Percentiles rank a stretch among this genome's conserved stretches.
Conservation (phyloP, 495 filamentous ascomycete species). For the Lasiosphaeria hispida region DNA sequence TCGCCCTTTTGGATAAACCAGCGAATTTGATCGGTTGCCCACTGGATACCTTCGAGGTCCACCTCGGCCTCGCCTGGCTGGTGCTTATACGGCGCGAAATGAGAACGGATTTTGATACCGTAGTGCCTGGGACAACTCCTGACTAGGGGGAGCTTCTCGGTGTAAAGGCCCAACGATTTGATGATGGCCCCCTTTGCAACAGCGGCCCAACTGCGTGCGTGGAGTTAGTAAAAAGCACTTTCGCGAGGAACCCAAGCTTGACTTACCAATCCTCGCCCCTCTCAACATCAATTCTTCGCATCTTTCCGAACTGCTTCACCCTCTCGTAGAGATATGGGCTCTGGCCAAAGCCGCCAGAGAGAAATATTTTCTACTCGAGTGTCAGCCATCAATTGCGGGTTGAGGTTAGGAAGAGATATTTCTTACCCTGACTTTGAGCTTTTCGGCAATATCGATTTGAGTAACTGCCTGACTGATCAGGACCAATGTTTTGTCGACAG, state of each 20-base stretch:
- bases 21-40: slow-evolving; percentile 27
- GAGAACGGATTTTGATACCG: slow-evolving; percentile 25
- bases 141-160: slow-evolving; percentile 16
- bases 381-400: not conserved
- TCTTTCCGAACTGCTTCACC: slow-evolving; percentile 18
- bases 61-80: slow-evolving; percentile 12
- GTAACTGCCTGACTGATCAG: slow-evolving; percentile 23
- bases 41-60: slow-evolving; percentile 19
- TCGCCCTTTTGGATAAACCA: slow-evolving; percentile 30
- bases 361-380: slow-evolving; percentile 20
- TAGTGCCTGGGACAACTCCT: slow-evolving; percentile 28
- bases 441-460: slow-evolving; percentile 23
- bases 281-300: slow-evolving; percentile 19
- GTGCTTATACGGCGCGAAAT: slow-evolving; percentile 17
- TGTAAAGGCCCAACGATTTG: slow-evolving; percentile 30
- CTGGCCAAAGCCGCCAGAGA: slow-evolving; percentile 28
- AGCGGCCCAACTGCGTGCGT: slow-evolving; percentile 25
- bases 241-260: not conserved
- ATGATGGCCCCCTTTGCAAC: slow-evolving; percentile 34
- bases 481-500: slow-evolving; percentile 24
- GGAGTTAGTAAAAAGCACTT: not conserved
- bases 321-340: slow-evolving; percentile 22
- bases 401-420: not conserved
- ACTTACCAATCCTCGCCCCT: slow-evolving; percentile 23
- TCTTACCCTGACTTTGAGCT: slow-evolving; percentile 20